Conservation (phyloP, 768 basidiomycete species). For the Neoboletus brunneissimus region DNA sequence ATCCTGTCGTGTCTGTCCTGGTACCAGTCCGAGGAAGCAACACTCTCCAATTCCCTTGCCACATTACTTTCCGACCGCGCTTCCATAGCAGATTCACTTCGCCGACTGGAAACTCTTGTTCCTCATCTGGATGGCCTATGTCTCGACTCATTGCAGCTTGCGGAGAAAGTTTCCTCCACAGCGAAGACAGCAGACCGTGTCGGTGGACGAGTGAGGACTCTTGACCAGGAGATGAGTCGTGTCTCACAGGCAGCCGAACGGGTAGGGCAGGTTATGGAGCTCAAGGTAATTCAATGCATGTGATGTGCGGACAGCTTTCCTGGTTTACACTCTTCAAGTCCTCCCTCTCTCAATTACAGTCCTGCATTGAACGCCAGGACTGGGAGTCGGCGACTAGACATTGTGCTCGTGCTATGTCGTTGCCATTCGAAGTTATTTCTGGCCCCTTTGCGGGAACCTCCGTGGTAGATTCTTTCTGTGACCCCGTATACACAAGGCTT, state of each 20-base stretch:
- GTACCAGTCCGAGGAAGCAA: slow-evolving; percentile 73
- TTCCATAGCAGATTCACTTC: slow-evolving; percentile 60
- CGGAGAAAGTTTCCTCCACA: slow-evolving; percentile 61
- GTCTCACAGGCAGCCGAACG: slow-evolving; percentile 89
- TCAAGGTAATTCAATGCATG: slow-evolving; percentile 60
- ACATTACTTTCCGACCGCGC: slow-evolving; percentile 66
- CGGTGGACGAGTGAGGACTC: slow-evolving; percentile 81
- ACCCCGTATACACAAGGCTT: not conserved
- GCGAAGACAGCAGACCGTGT: slow-evolving; percentile 83
- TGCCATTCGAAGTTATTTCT: slow-evolving; percentile 73
- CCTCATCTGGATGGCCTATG: slow-evolving; percentile 64
- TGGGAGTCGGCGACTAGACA: slow-evolving; percentile 95
- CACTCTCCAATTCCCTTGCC: slow-evolving; percentile 71
- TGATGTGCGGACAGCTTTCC: slow-evolving; percentile 22
- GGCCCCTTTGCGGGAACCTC: slow-evolving; percentile 84
- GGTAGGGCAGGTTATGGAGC: slow-evolving; percentile 90
- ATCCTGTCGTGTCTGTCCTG: slow-evolving; percentile 73
- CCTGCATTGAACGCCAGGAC: slow-evolving; percentile 74
- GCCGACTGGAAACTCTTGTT: slow-evolving; percentile 56
- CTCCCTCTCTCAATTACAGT: slow-evolving; percentile 55
- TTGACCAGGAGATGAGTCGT: slow-evolving; percentile 92
- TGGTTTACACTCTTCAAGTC: slow-evolving; percentile 43
- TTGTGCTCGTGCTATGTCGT: slow-evolving; percentile 86
- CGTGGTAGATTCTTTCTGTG: slow-evolving; percentile 58
- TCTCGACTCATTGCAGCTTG: slow-evolving; percentile 53